phyloP scores from a whole-genome alignment of 1,284 basidiomycete species.

The Golubevia pallescens region DNA sequence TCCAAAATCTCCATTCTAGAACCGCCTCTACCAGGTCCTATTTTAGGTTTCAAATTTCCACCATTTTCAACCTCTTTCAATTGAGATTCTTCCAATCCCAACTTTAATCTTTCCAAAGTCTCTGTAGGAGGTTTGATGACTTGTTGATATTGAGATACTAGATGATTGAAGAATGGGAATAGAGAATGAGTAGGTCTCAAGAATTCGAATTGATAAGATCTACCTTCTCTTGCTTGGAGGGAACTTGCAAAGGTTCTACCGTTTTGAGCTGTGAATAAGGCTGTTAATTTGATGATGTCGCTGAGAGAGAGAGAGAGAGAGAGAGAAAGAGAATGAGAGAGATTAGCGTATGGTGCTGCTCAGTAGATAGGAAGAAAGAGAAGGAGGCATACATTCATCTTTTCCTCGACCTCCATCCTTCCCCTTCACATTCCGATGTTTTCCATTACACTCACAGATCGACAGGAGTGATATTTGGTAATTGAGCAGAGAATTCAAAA shows the following conservation, averaged over 20 bases:
- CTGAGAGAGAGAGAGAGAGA: conserved; percentile 13
- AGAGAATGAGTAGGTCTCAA: conserved; percentile 92
- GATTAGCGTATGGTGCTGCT: too few relatives aligned
- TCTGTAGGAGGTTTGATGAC: conserved; percentile 84
- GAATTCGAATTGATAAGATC: conserved; percentile 98
- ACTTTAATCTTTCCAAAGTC: conserved; percentile 72
- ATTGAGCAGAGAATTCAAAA: conserved; percentile 83
- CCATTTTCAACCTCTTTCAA: conserved; percentile 67
- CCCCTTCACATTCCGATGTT: not conserved
- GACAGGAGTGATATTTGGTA: conserved; percentile 85
- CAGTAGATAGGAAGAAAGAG: too few relatives aligned
- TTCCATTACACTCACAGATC: conserved; percentile 78
- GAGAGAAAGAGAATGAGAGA: not conserved
- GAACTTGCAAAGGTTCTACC: conserved; percentile 85
- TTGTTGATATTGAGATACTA: conserved; percentile 94
- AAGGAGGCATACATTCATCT: too few relatives aligned
- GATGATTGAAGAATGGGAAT: conserved; percentile 93
- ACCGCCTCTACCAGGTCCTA: conserved; percentile 82
- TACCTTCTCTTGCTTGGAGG: conserved; percentile 84
- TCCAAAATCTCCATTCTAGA: conserved; percentile 1
- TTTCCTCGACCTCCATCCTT: not conserved
- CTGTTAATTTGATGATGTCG: conserved; percentile 74
- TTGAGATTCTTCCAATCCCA: conserved; percentile 57
- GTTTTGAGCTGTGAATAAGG: conserved; percentile 90
- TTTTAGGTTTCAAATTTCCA: conserved; percentile 68